phyloP scores from a whole-genome alignment of 805 yeast genomes.

The Metschnikowia peoriensis region DNA sequence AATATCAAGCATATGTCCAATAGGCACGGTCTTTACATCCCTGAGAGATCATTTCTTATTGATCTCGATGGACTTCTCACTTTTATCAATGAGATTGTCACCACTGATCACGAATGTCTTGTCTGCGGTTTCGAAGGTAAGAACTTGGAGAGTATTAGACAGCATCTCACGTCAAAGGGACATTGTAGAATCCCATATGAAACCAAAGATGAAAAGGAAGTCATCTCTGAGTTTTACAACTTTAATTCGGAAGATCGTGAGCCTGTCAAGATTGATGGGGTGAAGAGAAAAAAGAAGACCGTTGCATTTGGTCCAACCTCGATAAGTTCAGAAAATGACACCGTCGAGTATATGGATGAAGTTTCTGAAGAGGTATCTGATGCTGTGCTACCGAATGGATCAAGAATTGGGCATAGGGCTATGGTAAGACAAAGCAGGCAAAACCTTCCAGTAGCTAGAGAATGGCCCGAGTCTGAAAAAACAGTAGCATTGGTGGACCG shows the following conservation, averaged over 20 bases:
- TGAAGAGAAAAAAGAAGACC: conserved; percentile 22
- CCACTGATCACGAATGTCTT: conserved; percentile 43
- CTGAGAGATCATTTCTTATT: conserved; percentile 38
- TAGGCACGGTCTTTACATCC: conserved; percentile 46
- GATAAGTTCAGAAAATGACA: conserved; percentile 16
- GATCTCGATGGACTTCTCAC: conserved; percentile 40
- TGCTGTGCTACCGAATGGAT: conserved; percentile 63
- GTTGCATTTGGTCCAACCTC: conserved; percentile 27
- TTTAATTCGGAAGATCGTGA: conserved; percentile 24
- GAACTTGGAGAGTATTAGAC: conserved; percentile 41
- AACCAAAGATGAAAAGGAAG: conserved; percentile 34
- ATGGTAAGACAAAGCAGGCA: conserved; percentile 72
- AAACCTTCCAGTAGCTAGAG: conserved; percentile 31
- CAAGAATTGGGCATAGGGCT: conserved; percentile 78
- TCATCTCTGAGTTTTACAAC: conserved; percentile 38
- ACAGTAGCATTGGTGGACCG: conserved; percentile 78
- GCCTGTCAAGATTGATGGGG: conserved; percentile 3
- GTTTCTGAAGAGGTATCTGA: conserved; percentile 18
- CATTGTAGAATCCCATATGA: conserved; percentile 49
- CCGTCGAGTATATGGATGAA: conserved; percentile 16
- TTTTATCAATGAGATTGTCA: conserved; percentile 37
- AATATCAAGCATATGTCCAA: conserved; percentile 48
- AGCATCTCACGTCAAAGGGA: conserved; percentile 43
- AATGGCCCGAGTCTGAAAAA: conserved; percentile 62
- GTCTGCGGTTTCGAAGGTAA: conserved; percentile 45